These are phyloP conservation scores for Serpula lacrymans DNA, from an alignment of 768 basidiomycete genomes.

Conservation along the genomic window DNA sequence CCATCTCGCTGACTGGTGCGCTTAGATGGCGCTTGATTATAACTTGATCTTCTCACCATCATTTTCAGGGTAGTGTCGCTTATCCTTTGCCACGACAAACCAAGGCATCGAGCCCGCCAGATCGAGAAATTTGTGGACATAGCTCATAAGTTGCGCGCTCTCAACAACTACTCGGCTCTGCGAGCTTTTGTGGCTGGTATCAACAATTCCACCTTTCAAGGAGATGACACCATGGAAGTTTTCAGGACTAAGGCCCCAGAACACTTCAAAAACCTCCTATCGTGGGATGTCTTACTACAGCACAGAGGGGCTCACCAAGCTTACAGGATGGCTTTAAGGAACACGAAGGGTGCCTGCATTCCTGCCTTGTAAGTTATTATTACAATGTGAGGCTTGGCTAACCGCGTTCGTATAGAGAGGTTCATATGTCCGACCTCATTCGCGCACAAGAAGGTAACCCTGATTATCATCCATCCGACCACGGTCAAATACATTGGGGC, in stretches of 20 bases:
- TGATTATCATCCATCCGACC: conserved; percentile 64
- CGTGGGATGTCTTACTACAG: conserved; percentile 82
- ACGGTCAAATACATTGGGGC: conserved; percentile 85
- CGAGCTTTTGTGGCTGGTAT: conserved; percentile 95
- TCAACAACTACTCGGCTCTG: conserved; percentile 92
- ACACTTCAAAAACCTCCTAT: conserved; percentile 71
- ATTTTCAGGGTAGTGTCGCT: conserved; percentile 78
- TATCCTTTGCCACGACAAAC: conserved; percentile 83
- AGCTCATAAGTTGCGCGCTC: conserved; percentile 69
- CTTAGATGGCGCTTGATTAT: conserved; percentile 4
- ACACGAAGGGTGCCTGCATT: conserved; percentile 83
- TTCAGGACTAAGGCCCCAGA: conserved; percentile 68
- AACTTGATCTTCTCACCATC: conserved; percentile 8
- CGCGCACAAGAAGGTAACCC: conserved; percentile 82
- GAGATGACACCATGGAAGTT: conserved; percentile 71
- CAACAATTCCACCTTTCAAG: conserved; percentile 75
- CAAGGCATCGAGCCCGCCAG: conserved; percentile 69
- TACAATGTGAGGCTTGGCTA: conserved; percentile 6
- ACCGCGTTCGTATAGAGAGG: conserved; percentile 57
- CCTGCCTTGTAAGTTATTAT: conserved; percentile 66
- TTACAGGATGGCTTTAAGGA: conserved; percentile 86
- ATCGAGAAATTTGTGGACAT: conserved; percentile 90
- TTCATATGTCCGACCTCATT: conserved; percentile 87
- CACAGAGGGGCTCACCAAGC: conserved; percentile 79
- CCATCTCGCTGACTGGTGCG: conserved; percentile 80